These are phyloP conservation scores for Verticillium albo-atrum DNA, from an alignment of 2,329 filamentous ascomycete species.

Conservation along the genomic window DNA sequence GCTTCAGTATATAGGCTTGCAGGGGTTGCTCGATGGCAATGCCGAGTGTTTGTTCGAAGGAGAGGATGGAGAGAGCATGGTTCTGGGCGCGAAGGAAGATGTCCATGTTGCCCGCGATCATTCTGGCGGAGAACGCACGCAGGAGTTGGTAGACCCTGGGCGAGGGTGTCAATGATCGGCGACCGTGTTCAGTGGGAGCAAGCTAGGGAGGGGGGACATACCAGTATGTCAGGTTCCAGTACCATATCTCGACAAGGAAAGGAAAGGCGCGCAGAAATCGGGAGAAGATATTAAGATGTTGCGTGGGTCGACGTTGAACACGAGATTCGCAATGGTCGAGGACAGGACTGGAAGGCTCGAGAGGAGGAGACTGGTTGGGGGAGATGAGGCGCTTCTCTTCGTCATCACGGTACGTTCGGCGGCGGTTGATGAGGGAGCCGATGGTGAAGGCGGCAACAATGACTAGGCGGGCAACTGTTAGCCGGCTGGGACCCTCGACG, in stretches of 20 bases:
- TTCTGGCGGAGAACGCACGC: slow-evolving; percentile 34
- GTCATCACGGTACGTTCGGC: slow-evolving; percentile 6
- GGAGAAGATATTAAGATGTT: slow-evolving; percentile 14
- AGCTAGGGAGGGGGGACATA: too few species aligned
- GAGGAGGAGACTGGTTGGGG: slow-evolving; percentile 2
- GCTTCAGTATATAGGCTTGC: slow-evolving; percentile 32
- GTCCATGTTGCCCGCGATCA: slow-evolving; percentile 31
- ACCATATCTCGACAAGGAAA: slow-evolving; percentile 29
- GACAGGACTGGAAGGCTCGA: slow-evolving; percentile 5
- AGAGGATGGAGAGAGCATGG: slow-evolving; percentile 36
- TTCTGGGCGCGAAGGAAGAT: slow-evolving; percentile 30
- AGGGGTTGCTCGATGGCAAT: slow-evolving; percentile 34
- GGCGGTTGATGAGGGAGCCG: slow-evolving; percentile 12
- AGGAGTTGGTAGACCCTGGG: slow-evolving; percentile 36
- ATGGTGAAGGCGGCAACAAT: slow-evolving; percentile 10
- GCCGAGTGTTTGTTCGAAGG: slow-evolving; percentile 28
- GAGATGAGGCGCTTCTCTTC: slow-evolving; percentile 3
- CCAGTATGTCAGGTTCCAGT: slow-evolving; percentile 31
- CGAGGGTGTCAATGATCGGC: too few species aligned
- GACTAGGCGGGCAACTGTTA: background rate
- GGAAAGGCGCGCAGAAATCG: slow-evolving; percentile 25
- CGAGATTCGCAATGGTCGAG: background rate
- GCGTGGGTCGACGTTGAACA: background rate
- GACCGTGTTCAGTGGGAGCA: background rate
- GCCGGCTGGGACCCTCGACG: background rate